Conservation (phyloP, 2,329 filamentous ascomycete species). For the Ophiostoma australiae region DNA sequence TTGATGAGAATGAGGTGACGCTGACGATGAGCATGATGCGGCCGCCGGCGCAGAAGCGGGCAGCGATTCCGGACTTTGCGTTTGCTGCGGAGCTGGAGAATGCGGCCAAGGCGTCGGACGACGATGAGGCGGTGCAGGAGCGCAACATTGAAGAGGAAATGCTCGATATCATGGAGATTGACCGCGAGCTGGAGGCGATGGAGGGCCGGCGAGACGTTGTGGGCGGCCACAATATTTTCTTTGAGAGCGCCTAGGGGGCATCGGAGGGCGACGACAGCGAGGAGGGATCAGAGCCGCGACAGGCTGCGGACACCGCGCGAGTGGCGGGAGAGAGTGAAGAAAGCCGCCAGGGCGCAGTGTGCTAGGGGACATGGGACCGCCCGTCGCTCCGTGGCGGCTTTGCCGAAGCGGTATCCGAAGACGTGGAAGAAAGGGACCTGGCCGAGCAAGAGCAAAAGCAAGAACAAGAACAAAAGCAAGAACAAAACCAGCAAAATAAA, state of each 20-base stretch:
- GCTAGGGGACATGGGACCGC: neutral
- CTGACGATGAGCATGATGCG: conserved; percentile 30
- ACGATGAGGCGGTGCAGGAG: conserved; percentile 43
- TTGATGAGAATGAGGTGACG: conserved; percentile 31
- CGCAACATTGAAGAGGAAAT: conserved; percentile 56
- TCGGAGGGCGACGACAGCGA: neutral
- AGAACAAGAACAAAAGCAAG: neutral
- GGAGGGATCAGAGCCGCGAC: neutral
- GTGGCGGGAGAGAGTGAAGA: neutral
- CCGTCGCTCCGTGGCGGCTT: conserved; percentile 6
- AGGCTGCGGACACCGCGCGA: neutral
- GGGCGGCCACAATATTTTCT: conserved; percentile 34
- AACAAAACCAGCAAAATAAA: neutral
- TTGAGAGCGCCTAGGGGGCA: conserved; percentile 27
- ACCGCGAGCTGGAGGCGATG: conserved; percentile 54
- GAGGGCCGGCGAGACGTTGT: conserved; percentile 44
- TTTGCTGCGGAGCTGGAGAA: conserved; percentile 49
- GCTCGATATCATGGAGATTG: conserved; percentile 62
- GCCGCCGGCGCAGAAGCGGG: conserved; percentile 26
- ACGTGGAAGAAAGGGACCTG: neutral
- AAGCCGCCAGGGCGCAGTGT: neutral
- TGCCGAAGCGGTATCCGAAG: neutral
- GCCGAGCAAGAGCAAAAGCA: neutral
- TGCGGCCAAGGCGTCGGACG: conserved; percentile 49
- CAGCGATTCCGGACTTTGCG: conserved; percentile 36